Percentiles rank a stretch among this genome's conserved stretches.
Conservation (phyloP, 495 filamentous ascomycete genomes). For the Penicillium fimorum region DNA sequence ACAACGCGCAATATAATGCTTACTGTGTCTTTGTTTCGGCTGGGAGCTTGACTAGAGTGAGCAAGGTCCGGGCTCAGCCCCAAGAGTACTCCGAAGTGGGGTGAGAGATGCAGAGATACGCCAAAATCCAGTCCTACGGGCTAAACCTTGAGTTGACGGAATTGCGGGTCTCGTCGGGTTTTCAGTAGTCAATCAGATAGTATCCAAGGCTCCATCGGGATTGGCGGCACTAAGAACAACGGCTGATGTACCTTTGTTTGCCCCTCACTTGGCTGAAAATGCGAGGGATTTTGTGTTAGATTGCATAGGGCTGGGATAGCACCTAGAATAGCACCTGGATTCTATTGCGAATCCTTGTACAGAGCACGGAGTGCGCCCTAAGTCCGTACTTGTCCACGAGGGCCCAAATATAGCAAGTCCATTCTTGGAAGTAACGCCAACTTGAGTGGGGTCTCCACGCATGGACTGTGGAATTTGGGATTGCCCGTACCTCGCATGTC, state of each 20-base stretch:
- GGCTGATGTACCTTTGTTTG: conserved; percentile 15
- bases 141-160: conserved; percentile 25
- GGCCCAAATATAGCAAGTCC: not conserved
- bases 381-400: too few species aligned
- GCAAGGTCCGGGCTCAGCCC: conserved; percentile 3
- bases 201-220: conserved; percentile 23
- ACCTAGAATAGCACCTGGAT: not conserved
- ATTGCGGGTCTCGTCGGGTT: conserved; percentile 18
- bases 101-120: conserved; percentile 5
- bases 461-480: conserved; percentile 2
- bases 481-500: conserved; percentile 20
- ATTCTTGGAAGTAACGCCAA: not conserved
- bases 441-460: not conserved
- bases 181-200: conserved; percentile 24
- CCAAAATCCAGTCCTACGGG: conserved; percentile 14
- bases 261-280: conserved; percentile 15
- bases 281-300: not conserved
- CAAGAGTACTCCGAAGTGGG: conserved; percentile 13
- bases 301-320: not conserved
- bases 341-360: not conserved
- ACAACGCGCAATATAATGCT: conserved; percentile 20
- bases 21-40: conserved; percentile 15
- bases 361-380: too few species aligned
- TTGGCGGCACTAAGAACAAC: conserved; percentile 17
- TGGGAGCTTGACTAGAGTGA: conserved; percentile 9